Conservation (phyloP, 2,329 filamentous ascomycete species). For the Shiraia sp. region DNA sequence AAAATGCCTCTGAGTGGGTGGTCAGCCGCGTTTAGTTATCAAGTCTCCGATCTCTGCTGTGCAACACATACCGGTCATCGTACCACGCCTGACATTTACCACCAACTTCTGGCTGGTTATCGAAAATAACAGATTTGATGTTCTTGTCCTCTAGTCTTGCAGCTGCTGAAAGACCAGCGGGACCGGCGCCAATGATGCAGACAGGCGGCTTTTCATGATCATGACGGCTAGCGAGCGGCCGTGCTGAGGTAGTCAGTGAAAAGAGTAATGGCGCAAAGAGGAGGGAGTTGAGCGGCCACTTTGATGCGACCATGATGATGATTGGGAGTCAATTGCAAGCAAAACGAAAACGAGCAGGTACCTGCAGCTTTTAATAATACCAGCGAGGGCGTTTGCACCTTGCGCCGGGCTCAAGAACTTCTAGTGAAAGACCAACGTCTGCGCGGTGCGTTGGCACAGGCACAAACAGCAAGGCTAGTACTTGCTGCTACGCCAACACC, state of each 20-base stretch:
- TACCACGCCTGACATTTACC: constrained; percentile 46
- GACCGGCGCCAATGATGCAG: constrained; percentile 45
- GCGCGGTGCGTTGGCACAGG: constrained; percentile 42
- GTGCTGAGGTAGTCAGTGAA: constrained; percentile 29
- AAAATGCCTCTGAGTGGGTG: constrained; percentile 42
- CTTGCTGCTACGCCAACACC: constrained; percentile 35
- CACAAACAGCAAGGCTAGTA: constrained; percentile 22
- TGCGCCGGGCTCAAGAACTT: neutral
- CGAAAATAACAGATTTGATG: constrained; percentile 42
- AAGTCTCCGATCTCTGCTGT: constrained; percentile 20
- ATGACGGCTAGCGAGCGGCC: constrained; percentile 23
- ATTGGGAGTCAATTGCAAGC: constrained; percentile 19
- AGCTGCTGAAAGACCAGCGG: constrained; percentile 41
- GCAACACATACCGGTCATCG: constrained; percentile 41
- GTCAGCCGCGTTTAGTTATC: constrained; percentile 33
- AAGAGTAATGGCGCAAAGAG: constrained; percentile 20
- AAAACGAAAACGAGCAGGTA: constrained; percentile 20
- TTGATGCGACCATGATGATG: constrained; percentile 20
- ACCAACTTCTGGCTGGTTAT: constrained; percentile 40
- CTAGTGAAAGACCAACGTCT: constrained; percentile 28
- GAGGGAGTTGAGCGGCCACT: constrained; percentile 28
- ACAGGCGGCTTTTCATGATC: constrained; percentile 36
- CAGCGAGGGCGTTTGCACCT: constrained; percentile 4
- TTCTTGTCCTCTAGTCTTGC: constrained; percentile 39
- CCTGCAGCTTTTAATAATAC: constrained; percentile 30